phyloP scores from a whole-genome alignment of 2,329 filamentous ascomycete genomes.

The Fusarium paranaense region DNA sequence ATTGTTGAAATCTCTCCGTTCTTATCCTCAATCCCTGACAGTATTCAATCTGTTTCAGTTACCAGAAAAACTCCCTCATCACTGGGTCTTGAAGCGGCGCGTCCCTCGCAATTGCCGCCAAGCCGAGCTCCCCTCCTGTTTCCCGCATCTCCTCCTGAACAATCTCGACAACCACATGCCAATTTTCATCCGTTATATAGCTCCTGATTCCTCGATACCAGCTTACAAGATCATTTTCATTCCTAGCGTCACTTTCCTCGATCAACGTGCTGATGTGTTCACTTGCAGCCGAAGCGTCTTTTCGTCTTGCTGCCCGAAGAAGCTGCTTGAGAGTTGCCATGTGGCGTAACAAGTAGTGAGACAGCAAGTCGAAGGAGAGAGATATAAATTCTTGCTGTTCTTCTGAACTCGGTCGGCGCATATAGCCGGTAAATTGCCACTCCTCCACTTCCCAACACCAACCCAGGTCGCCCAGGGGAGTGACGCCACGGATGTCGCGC shows the following conservation, averaged over 20 bases:
- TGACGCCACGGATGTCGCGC: accelerated
- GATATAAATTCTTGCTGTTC: background rate
- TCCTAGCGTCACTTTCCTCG: background rate
- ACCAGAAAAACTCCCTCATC: too few species aligned
- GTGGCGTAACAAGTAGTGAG: background rate
- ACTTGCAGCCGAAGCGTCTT: background rate
- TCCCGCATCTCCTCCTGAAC: too few species aligned
- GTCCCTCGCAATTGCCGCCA: too few species aligned
- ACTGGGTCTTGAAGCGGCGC: too few species aligned
- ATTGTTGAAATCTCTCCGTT: too few species aligned
- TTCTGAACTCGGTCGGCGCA: accelerated
- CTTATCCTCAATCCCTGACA: too few species aligned
- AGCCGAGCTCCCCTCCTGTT: too few species aligned
- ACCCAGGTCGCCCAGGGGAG: background rate
- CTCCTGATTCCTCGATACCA: too few species aligned
- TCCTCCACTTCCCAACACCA: background rate
- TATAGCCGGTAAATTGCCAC: accelerated
- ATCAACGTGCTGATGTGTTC: background rate
- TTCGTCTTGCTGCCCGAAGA: background rate
- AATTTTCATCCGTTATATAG: too few species aligned
- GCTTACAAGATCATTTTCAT: too few species aligned
- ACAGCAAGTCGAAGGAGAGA: constrained; percentile 9
- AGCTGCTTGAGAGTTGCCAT: background rate
- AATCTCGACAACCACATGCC: too few species aligned
- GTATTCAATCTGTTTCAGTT: too few species aligned